phyloP scores from a whole-genome alignment of 495 filamentous ascomycete genomes.

The Pyrenopolyporus hunteri region DNA sequence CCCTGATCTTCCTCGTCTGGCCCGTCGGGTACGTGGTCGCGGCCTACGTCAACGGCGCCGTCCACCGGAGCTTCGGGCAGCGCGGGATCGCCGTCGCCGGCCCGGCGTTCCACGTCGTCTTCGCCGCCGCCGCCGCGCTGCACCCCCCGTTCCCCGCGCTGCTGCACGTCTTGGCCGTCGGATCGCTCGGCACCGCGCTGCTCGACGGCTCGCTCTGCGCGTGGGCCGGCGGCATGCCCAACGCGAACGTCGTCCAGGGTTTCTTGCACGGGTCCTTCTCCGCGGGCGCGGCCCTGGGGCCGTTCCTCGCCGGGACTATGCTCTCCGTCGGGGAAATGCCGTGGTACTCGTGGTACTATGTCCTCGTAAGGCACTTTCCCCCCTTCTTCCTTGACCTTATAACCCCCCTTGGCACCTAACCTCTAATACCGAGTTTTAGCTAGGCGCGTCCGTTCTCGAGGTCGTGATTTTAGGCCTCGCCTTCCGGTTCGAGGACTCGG shows the following conservation, averaged over 20 bases:
- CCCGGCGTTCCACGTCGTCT: constrained; percentile 63
- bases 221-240: constrained; percentile 70
- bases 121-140: constrained; percentile 64
- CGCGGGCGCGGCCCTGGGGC: constrained; percentile 67
- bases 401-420: not conserved
- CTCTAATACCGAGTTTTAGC: constrained; percentile 43
- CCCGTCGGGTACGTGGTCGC: constrained; percentile 71
- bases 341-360: constrained; percentile 64
- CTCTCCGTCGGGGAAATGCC: constrained; percentile 50
- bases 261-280: constrained; percentile 69
- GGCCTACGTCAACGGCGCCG: constrained; percentile 61
- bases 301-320: constrained; percentile 68
- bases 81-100: constrained; percentile 67
- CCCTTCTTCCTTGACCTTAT: not conserved
- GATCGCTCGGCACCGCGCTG: constrained; percentile 66
- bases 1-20: constrained; percentile 71
- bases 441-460: constrained; percentile 63
- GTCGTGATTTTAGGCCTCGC: constrained; percentile 52
- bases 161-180: constrained; percentile 62
- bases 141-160: constrained; percentile 71
- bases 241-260: constrained; percentile 65
- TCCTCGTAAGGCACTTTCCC: constrained; percentile 39
- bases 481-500: constrained; percentile 67
- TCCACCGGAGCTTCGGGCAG: constrained; percentile 60
- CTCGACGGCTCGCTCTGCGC: constrained; percentile 71